Base-by-base conservation (phyloP, 768 basidiomycete species). In the Leccinum truebloodii region DNA sequence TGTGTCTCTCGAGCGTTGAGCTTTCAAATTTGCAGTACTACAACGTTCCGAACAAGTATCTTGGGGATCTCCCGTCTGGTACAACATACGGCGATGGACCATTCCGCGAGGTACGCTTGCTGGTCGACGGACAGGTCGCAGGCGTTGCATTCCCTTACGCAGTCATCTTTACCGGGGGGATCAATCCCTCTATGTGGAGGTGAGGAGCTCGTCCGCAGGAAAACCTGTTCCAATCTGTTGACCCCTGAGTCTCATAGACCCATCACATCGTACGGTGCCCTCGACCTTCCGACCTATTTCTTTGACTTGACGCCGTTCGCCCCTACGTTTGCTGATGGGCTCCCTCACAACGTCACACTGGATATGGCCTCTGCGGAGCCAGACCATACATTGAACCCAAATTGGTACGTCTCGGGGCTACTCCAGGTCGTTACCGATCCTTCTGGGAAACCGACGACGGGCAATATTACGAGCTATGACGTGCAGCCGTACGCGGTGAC, bases 301-400 rank as follows among this genome's bases (percentile, higher is more conserved):
- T 63, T 92, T 22, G 91, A 92, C 71, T 72, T 91, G 55, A 91
- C 90, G 8, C 89, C 90, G 1, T 92, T 92, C 69, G 80, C 88
- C 1, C 89, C 89, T 6, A 67, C 26, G 26, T 26, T 26, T 26
- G 26, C 26, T 26, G 26, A 26, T 59, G 86, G 86, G 3, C 71
- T 81, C n/a, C 77, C 85, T 22, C 92, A 92, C 71, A 86, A 78
- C 51, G 81, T 93, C 67, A 82, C 86, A 55, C 78, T 94, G 48
- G 86, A 94, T 67, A 86, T 93, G 48, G 82, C 79, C 22, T 90
- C 90, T 5, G 85, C 86, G 18, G 87, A 93, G 70, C 65, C 71
- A 7, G 79, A 87, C 65, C 88, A 87, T 59, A 74, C 78, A n/a
- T 84, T 88, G 66, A 81, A 87, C 54, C 79, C 83, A 62, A 92